Base-by-base conservation (phyloP, 148 eudicot species). In the Vaccinium vitisidaea region DNA sequence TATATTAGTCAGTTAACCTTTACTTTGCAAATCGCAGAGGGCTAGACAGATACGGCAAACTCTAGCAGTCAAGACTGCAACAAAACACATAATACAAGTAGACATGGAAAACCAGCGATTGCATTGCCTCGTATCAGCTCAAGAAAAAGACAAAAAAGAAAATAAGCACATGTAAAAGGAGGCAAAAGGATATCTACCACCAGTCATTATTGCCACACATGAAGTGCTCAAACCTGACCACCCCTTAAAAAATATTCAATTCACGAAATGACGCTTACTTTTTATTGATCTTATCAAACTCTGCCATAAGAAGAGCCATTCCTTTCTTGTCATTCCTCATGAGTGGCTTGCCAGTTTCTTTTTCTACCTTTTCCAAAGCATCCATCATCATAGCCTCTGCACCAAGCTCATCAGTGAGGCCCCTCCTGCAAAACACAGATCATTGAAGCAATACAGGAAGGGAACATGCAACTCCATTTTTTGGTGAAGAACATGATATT, bases 361-460 rank as follows among this genome's bases (percentile, higher is more conserved):
- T 93, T 86, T 97, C 99, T 87, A 97, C 91, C 79, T 93, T 97
- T 16, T 95, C 98, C 83, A 97, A 88, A 36, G 98, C 99, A 55
- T 93, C 94, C 89, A 94, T 90, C 99, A 94, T 94, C 99, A 97
- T 87, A 43, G 92, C 91, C 90, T 95, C 98, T 8, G 92, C 93
- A 85, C 98, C 99, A 79, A 94, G 94, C 8, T 95, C 94, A 87
- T 97, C 99, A 84, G 92, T 59, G 65, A 95, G 91, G 80, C 98
- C 98, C 75, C 95, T 93, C 98, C 99, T 97, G 91, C 88, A 88
- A 39, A 84, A 83, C 59, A 81, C 59, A 87, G 77, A 85, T 9
- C 16, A 39, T 1, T 59, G 30, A 13, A 59, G 21, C 54, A 59
- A 36, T 59, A 61, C 12, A 80, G 52, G 50, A 80, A 39, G 82